These are phyloP conservation scores for Populus deltoides DNA, from an alignment of 345 rosid species.

Conservation along the genomic window DNA sequence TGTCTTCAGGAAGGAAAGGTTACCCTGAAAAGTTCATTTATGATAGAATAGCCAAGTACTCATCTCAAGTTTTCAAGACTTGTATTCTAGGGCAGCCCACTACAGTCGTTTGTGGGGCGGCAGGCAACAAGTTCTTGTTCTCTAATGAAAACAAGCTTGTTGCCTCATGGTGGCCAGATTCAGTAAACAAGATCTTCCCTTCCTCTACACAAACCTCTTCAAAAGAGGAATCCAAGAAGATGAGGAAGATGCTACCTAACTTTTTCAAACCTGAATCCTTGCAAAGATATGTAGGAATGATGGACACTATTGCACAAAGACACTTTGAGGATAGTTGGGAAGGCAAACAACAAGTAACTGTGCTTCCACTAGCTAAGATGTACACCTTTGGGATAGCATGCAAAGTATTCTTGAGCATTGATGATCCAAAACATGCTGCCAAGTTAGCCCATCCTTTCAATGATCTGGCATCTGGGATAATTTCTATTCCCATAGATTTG, in stretches of 20 bases:
- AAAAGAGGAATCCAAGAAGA: conserved; percentile 3
- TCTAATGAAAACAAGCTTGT: conserved; percentile 23
- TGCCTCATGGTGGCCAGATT: conserved; percentile 20
- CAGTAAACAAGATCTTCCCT: conserved; percentile 18
- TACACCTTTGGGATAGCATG: conserved; percentile 22
- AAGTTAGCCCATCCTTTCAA: conserved; percentile 16
- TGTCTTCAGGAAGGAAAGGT: conserved; percentile 14
- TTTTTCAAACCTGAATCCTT: conserved; percentile 25
- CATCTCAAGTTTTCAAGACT: conserved; percentile 20
- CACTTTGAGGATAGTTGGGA: conserved; percentile 21
- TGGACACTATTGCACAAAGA: conserved; percentile 17
- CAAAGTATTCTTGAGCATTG: conserved; percentile 20
- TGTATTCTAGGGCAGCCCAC: conserved; percentile 12
- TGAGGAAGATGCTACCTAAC: conserved; percentile 8
- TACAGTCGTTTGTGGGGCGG: conserved; percentile 6
- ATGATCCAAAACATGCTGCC: conserved; percentile 2
- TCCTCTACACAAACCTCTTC: conserved; percentile 4
- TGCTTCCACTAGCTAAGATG: conserved; percentile 19
- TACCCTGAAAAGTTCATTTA: conserved; percentile 20
- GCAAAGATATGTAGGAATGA: conserved; percentile 10
- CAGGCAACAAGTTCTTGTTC: conserved; percentile 29
- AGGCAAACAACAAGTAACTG: conserved; percentile 7
- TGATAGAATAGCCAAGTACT: conserved; percentile 14
- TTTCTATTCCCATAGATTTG: conserved; percentile 18
- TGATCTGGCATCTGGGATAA: conserved; percentile 14